These are phyloP conservation scores for Rhododendron henanense DNA, from an alignment of 148 eudicot genomes.

Conservation along the genomic window DNA sequence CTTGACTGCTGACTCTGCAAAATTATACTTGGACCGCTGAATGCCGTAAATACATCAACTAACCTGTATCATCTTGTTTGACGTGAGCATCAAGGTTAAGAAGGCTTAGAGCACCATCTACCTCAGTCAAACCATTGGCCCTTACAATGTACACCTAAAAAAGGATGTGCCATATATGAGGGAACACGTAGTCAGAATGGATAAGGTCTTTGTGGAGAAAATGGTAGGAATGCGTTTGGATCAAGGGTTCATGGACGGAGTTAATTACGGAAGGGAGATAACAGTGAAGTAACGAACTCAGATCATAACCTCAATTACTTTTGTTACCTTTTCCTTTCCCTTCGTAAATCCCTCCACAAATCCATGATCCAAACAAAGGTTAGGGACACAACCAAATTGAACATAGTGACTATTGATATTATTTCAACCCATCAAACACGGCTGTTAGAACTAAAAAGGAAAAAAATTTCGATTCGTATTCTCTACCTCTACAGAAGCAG, in stretches of 20 bases:
- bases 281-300: background rate
- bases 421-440: background rate
- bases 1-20: background rate
- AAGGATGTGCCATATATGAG: background rate
- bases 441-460: background rate
- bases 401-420: background rate
- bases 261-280: background rate
- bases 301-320: background rate
- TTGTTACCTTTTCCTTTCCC: background rate
- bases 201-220: background rate
- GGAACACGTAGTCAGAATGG: background rate
- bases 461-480: too few species aligned
- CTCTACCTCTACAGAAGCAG: background rate
- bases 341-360: background rate
- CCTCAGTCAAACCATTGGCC: slow-evolving; percentile 36
- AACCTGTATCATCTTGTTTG: slow-evolving; percentile 29
- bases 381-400: background rate
- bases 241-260: background rate
- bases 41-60: background rate
- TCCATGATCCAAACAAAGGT: background rate
- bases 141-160: slow-evolving; percentile 48
- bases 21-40: background rate
- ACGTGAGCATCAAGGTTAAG: slow-evolving; percentile 24
- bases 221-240: background rate
- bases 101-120: slow-evolving; percentile 40